A percentile compares a stretch with the other conserved stretches of the same genome.
phyloP scores from a whole-genome alignment of 345 rosid genomes.

The Brassica carinata region DNA sequence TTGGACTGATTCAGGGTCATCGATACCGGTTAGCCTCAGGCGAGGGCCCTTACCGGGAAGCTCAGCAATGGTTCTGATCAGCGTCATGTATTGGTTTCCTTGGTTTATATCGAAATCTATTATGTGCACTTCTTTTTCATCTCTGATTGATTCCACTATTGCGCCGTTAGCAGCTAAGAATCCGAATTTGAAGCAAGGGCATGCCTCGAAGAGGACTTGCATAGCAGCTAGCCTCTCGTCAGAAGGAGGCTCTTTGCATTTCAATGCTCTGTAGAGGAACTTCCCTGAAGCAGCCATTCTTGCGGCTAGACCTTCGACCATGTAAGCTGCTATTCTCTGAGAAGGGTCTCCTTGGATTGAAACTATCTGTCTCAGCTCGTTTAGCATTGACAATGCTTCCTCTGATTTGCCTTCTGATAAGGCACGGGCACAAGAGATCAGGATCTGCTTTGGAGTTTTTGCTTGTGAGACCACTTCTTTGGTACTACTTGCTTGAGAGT shows the following conservation, averaged over 20 bases:
- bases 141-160: constrained; percentile 73
- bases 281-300: constrained; percentile 91
- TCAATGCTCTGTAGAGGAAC: constrained; percentile 77
- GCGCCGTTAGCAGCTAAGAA: constrained; percentile 92
- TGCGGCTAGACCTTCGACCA: constrained; percentile 99
- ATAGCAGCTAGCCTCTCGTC: constrained; percentile 95
- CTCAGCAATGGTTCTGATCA: constrained; percentile 70
- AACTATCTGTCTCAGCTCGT: constrained; percentile 72
- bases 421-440: constrained; percentile 72
- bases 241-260: constrained; percentile 98
- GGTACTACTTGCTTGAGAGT: constrained; percentile 61
- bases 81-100: constrained; percentile 89
- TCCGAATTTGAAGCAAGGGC: constrained; percentile 97
- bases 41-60: constrained; percentile 53
- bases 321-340: constrained; percentile 93
- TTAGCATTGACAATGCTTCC: constrained; percentile 66
- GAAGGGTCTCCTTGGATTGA: constrained; percentile 96
- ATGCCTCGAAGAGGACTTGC: constrained; percentile 95
- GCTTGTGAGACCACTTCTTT: constrained; percentile 65
- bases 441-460: constrained; percentile 69
- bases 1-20: constrained; percentile 96
- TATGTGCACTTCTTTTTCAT: constrained; percentile 75
- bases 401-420: constrained; percentile 66
- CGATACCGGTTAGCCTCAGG: constrained; percentile 85
- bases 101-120: constrained; percentile 93